These are phyloP conservation scores for Plantago lanceolata DNA, from an alignment of 305 asterid species.

Conservation along the genomic window DNA sequence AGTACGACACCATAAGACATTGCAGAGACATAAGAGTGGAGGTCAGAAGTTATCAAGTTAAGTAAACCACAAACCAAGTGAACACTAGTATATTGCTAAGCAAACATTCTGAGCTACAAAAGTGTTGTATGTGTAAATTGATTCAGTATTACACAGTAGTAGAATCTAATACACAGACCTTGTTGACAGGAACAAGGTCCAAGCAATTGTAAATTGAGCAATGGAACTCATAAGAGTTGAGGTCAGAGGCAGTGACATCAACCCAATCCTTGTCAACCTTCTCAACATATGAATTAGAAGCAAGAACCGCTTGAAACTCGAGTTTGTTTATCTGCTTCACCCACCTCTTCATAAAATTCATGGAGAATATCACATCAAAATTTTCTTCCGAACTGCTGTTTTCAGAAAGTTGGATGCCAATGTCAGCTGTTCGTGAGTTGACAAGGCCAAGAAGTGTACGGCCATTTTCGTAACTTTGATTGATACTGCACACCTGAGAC, in stretches of 20 bases:
- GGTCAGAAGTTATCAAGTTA: too few species aligned
- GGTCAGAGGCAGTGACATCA: slow-evolving; percentile 53
- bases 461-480: slow-evolving; percentile 26
- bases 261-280: slow-evolving; percentile 71
- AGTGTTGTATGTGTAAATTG: neutral
- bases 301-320: slow-evolving; percentile 46
- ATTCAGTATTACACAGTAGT: neutral
- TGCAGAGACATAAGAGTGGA: too few species aligned
- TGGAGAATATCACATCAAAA: slow-evolving; percentile 50
- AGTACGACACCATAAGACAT: too few species aligned
- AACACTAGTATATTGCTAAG: too few species aligned
- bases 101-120: neutral
- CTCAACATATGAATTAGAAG: slow-evolving; percentile 42
- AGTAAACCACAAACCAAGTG: too few species aligned
- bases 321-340: slow-evolving; percentile 48
- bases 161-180: slow-evolving; percentile 55
- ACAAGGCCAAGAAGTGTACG: slow-evolving; percentile 58
- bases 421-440: slow-evolving; percentile 46
- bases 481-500: slow-evolving; percentile 48
- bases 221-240: slow-evolving; percentile 65
- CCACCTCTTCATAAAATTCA: slow-evolving; percentile 53
- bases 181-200: slow-evolving; percentile 38
- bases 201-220: slow-evolving; percentile 63
- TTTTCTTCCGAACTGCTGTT: slow-evolving; percentile 35
- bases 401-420: slow-evolving; percentile 46